phyloP scores from a whole-genome alignment of 83 land plant species.

The Diphasiastrum complanatum region DNA sequence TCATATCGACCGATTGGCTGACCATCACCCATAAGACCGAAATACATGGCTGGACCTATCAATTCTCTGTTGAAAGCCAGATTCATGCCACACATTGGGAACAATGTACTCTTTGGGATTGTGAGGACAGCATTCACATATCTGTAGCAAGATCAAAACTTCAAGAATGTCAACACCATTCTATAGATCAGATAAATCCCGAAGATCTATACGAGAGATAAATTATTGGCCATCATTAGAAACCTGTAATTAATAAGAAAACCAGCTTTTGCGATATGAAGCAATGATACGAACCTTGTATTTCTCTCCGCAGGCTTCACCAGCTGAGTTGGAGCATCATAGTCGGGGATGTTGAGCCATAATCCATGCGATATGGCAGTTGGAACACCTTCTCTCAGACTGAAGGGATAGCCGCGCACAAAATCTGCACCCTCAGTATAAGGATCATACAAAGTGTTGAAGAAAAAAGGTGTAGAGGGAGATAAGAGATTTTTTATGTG shows the following conservation, averaged over 20 bases:
- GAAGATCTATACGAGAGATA: too few species aligned
- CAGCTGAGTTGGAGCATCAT: constrained; percentile 36
- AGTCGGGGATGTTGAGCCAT: constrained; percentile 33
- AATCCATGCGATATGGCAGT: constrained; percentile 33
- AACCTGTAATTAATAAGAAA: neutral
- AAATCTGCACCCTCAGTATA: constrained; percentile 30
- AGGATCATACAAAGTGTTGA: constrained; percentile 35
- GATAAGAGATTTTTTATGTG: constrained; percentile 26
- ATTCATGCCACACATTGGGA: constrained; percentile 38
- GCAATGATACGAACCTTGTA: constrained; percentile 15
- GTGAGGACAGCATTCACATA: constrained; percentile 34
- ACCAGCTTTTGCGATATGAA: neutral
- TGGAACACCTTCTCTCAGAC: constrained; percentile 26
- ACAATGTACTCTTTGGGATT: constrained; percentile 33
- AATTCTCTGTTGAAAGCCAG: constrained; percentile 23
- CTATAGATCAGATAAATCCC: neutral
- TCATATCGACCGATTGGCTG: constrained; percentile 38
- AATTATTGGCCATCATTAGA: too few species aligned
- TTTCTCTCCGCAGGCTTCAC: constrained; percentile 34
- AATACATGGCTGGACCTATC: constrained; percentile 33
- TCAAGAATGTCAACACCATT: neutral
- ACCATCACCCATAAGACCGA: constrained; percentile 36
- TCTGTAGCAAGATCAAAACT: neutral
- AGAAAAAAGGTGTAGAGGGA: constrained; percentile 29
- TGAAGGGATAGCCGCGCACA: constrained; percentile 34